Evolutionary conservation across 1,139 yeast genomes (phyloP).

Genomic region (Diutina rugosa): DNA sequence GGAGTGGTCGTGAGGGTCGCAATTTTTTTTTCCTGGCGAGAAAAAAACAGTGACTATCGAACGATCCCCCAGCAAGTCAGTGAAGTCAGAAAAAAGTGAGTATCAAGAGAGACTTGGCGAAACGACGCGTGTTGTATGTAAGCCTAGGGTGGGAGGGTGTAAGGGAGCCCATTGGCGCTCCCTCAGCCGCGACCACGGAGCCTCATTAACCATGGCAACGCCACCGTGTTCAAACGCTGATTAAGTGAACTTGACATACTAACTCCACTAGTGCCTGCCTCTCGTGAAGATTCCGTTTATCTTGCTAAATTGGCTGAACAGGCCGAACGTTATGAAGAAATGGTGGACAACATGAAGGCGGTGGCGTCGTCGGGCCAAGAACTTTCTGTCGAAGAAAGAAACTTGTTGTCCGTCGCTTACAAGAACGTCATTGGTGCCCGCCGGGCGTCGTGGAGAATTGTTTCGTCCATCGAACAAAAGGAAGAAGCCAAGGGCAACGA

Average conservation of each 20-base stretch:
- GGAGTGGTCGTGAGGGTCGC: background rate
- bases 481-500: slow-evolving; percentile 94
- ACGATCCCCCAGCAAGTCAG: background rate
- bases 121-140: background rate
- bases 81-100: background rate
- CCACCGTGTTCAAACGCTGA: background rate
- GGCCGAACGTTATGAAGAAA: slow-evolving; percentile 99
- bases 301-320: slow-evolving; percentile 98
- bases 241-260: background rate
- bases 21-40: slow-evolving; percentile 1
- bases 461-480: slow-evolving; percentile 93
- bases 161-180: background rate
- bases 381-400: slow-evolving; percentile 94
- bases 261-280: slow-evolving; percentile 13
- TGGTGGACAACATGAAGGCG: slow-evolving; percentile 97
- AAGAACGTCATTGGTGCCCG: slow-evolving; percentile 98
- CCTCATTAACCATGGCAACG: background rate
- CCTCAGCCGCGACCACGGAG: background rate
- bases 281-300: slow-evolving; percentile 97
- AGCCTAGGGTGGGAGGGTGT: background rate
- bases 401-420: slow-evolving; percentile 92
- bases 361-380: slow-evolving; percentile 96
- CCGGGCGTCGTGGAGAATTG: slow-evolving; percentile 99
- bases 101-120: background rate
- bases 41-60: slow-evolving; percentile 1